Conservation (phyloP, 345 rosid species). For the Pugionium cornutum region DNA sequence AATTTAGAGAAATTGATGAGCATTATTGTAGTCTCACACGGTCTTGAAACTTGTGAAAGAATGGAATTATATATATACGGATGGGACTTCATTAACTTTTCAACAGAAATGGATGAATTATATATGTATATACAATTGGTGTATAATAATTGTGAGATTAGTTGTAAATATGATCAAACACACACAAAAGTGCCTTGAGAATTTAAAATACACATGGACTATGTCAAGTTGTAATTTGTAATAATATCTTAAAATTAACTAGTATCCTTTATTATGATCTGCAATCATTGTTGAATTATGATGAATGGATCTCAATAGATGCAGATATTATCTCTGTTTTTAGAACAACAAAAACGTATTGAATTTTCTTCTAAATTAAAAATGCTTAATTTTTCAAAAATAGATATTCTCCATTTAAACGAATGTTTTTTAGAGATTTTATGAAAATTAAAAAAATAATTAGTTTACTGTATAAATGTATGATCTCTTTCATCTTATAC, state of each 20-base stretch:
- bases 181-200: slow-evolving; percentile 39
- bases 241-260: slow-evolving; percentile 22
- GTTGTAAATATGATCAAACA: slow-evolving; percentile 34
- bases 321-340: neutral
- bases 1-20: slow-evolving; percentile 12
- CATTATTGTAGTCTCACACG: slow-evolving; percentile 9
- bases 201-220: slow-evolving; percentile 36
- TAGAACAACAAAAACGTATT: no score
- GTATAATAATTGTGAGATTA: slow-evolving; percentile 33
- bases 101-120: slow-evolving; percentile 9
- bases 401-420: no score
- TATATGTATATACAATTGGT: slow-evolving; percentile 6
- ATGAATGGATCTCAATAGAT: slow-evolving; percentile 26
- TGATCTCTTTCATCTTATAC: no score
- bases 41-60: slow-evolving; percentile 36
- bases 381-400: no score
- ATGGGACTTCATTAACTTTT: slow-evolving; percentile 20
- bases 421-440: no score
- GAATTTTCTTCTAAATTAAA: no score
- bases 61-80: slow-evolving; percentile 13
- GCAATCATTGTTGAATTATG: slow-evolving; percentile 39
- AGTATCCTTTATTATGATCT: slow-evolving; percentile 26
- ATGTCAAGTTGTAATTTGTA: slow-evolving; percentile 34
- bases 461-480: no score
- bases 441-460: no score